Conservation (phyloP, 768 basidiomycete species). For the Coprinopsis marcescibilis region DNA sequence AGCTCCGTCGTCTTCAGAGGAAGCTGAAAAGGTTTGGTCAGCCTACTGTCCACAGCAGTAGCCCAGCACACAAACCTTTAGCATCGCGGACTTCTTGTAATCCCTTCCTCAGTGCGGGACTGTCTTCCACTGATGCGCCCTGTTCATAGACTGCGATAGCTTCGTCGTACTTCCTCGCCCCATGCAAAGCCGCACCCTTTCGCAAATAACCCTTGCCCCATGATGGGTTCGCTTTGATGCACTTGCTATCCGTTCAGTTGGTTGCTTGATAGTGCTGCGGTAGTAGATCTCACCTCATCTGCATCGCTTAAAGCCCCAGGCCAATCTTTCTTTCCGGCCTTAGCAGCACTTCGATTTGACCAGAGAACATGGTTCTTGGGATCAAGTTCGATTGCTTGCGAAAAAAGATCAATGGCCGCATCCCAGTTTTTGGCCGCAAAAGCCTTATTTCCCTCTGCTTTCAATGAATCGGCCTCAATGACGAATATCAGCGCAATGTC, state of each 20-base stretch:
- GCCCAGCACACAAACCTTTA: slow-evolving; percentile 45
- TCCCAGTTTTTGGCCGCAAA: slow-evolving; percentile 92
- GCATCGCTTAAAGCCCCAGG: slow-evolving; percentile 78
- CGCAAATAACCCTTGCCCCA: slow-evolving; percentile 92
- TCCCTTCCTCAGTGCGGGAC: slow-evolving; percentile 78
- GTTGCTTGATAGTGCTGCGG: slow-evolving; percentile 1
- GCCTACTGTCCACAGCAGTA: slow-evolving; percentile 1
- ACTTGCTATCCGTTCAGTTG: slow-evolving; percentile 39
- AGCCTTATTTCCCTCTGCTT: slow-evolving; percentile 93
- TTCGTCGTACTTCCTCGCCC: slow-evolving; percentile 69
- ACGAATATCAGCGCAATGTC: slow-evolving; percentile 2
- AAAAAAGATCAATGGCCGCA: slow-evolving; percentile 78
- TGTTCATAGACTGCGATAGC: slow-evolving; percentile 80
- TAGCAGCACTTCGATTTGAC: slow-evolving; percentile 89
- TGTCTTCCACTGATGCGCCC: slow-evolving; percentile 79
- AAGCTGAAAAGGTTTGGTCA: slow-evolving; percentile 19
- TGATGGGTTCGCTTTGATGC: slow-evolving; percentile 67
- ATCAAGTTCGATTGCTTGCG: slow-evolving; percentile 79
- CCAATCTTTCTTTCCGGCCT: slow-evolving; percentile 81
- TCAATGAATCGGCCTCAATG: slow-evolving; percentile 55
- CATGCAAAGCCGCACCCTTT: slow-evolving; percentile 91
- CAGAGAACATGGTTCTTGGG: slow-evolving; percentile 82
- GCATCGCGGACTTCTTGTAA: slow-evolving; percentile 85
- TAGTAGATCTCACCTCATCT: slow-evolving; percentile 59
- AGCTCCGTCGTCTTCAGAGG: slow-evolving; percentile 39